Base-by-base conservation (phyloP, 2,329 filamentous ascomycete genomes). In the Aciculosporium take region DNA sequence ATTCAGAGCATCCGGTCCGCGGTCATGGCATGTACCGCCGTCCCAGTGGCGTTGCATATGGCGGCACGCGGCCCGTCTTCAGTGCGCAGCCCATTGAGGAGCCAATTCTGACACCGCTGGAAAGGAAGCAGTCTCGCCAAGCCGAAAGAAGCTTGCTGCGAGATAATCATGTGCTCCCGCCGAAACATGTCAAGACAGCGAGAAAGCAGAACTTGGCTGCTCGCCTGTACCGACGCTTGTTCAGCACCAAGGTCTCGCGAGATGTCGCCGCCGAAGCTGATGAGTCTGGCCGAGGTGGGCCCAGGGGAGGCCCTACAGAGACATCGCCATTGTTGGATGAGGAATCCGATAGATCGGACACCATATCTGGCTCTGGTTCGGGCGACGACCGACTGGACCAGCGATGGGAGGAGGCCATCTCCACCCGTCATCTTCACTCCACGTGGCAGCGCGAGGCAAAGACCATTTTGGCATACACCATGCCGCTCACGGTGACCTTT, bases 401-500 rank as follows among this genome's bases (percentile, higher is more conserved):
- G 52, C 81, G 84, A 55, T 94, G 86, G 86, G 81, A 89, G 47
- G 82, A 87, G 46, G 89, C 88, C 0, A 83, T 95, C 9, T 72
- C 76, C 1, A 74, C 81, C 0, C 86, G 87, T 9, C 74, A 78
- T 54, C 88, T 96, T 49, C 79, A 81, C 40, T 95, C 88, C 4
- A 93, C 86, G 5, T 96, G 88, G 87, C 80, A 83, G 59, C 77
- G 88, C 47, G 89, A 96, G 66, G 71, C 82, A 32, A 87, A 88
- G 64, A 87, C 87, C 1, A 71, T 96, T 31, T 65, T 72, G 24
- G 69, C 72, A 47, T 88, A 88, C 56, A 80, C 82, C 2, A 66
- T 70, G 24, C 83, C 83, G 1, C 63, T 89, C 39, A 74, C 86
- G 33, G 45, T 53, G 33, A 88, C 84, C 0, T 89, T 88, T 53